Conservation (phyloP, 371 early-diverging fungal genomes). For the Mucor mucedo region DNA sequence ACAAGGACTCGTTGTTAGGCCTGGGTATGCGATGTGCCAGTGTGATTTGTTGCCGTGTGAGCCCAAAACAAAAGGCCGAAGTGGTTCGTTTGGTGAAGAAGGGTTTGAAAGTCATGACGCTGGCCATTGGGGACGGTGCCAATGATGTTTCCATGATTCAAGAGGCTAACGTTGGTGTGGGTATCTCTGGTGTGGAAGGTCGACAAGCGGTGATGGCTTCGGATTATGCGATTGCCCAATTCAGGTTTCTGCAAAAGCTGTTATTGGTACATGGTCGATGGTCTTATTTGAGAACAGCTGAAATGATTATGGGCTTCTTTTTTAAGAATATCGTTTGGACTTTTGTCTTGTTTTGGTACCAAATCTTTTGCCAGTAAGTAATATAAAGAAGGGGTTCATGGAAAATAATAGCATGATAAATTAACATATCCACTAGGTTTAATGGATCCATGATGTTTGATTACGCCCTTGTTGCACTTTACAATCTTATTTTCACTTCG, state of each 20-base stretch:
- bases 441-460: conserved; percentile 71
- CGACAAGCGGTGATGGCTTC: conserved; percentile 90
- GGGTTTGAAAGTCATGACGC: conserved; percentile 73
- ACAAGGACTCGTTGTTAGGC: conserved; percentile 63
- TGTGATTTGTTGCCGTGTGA: conserved; percentile 88
- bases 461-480: conserved; percentile 77
- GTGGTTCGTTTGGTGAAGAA: conserved; percentile 68
- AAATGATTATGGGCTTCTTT: conserved; percentile 80
- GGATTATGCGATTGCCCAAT: conserved; percentile 90
- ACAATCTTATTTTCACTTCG: conserved; percentile 79
- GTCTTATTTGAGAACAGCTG: conserved; percentile 80
- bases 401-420: neutral
- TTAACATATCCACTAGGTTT: conserved; percentile 28
- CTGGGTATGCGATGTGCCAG: conserved; percentile 72
- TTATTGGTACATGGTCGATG: conserved; percentile 87
- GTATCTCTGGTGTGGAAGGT: conserved; percentile 93
- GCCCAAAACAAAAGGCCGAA: conserved; percentile 89
- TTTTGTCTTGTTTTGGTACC: conserved; percentile 82
- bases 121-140: conserved; percentile 91
- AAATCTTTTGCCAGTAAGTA: conserved; percentile 72
- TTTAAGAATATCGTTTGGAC: conserved; percentile 85
- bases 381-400: neutral
- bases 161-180: conserved; percentile 91
- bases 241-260: conserved; percentile 73
- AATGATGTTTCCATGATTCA: conserved; percentile 97